Evolutionary conservation across 768 basidiomycete genomes (phyloP).

Genomic region (Floccularia luteovirens): DNA sequence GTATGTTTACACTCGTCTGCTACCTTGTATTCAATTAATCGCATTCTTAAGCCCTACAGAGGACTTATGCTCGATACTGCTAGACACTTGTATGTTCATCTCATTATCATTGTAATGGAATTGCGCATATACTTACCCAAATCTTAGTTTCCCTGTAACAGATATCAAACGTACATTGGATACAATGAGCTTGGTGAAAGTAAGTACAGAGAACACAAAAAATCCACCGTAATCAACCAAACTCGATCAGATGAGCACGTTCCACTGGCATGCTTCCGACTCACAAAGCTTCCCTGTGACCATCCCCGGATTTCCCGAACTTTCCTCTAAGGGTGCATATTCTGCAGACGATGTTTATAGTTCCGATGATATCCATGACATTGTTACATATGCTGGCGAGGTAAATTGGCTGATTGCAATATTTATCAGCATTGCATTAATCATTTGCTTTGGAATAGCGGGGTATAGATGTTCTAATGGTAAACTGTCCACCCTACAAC

Average conservation of each 20-base stretch:
- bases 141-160: constrained; percentile 44
- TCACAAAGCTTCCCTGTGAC: constrained; percentile 73
- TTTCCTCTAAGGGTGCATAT: constrained; percentile 64
- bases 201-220: constrained; percentile 14
- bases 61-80: constrained; percentile 80
- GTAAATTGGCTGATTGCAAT: constrained; percentile 33
- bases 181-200: constrained; percentile 72
- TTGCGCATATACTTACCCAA: neutral
- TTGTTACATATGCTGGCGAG: constrained; percentile 58
- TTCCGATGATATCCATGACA: constrained; percentile 41
- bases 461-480: constrained; percentile 69
- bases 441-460: constrained; percentile 25
- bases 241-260: constrained; percentile 57
- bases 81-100: constrained; percentile 55
- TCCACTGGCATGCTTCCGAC: constrained; percentile 83
- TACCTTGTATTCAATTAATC: neutral
- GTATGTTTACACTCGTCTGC: constrained; percentile 25
- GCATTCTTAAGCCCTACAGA: constrained; percentile 48
- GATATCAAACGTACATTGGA: constrained; percentile 68
- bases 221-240: constrained; percentile 43
- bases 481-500: constrained; percentile 20
- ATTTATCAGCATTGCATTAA: neutral
- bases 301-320: constrained; percentile 51
- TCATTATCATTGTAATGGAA: neutral
- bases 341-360: constrained; percentile 45